phyloP scores from a whole-genome alignment of 1,284 basidiomycete species.

The Ustilago sp. region DNA sequence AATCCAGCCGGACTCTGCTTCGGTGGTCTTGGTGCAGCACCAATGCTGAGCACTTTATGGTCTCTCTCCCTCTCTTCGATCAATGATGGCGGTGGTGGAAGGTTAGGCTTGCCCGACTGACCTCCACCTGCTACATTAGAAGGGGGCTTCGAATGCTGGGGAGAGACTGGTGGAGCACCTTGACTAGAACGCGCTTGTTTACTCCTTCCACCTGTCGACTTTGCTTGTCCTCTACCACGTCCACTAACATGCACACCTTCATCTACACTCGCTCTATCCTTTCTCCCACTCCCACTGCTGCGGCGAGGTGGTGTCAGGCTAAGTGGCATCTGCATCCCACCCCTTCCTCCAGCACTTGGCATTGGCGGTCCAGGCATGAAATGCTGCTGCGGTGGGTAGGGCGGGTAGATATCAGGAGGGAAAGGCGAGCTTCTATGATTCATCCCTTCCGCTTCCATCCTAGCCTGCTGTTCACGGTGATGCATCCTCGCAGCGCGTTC shows the following conservation, averaged over 20 bases:
- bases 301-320: conserved; percentile 45
- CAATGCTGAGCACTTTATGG: conserved; percentile 23
- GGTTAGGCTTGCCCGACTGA: conserved; percentile 12
- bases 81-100: conserved; percentile 44
- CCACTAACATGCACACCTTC: conserved; percentile 23
- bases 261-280: conserved; percentile 28
- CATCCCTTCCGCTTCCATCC: conserved; percentile 39
- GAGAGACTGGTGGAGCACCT: conserved; percentile 11
- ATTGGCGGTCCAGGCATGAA: conserved; percentile 21
- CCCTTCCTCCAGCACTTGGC: conserved; percentile 5
- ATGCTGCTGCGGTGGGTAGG: conserved; percentile 44
- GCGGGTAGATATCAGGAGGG: conserved; percentile 44
- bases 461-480: conserved; percentile 48
- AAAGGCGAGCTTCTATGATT: conserved; percentile 44
- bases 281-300: conserved; percentile 19
- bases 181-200: conserved; percentile 35
- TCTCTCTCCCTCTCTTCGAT: conserved; percentile 17
- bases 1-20: neutral
- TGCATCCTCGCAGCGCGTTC: conserved; percentile 51
- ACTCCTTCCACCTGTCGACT: conserved; percentile 19
- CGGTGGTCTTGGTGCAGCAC: conserved; percentile 11
- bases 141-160: conserved; percentile 5
- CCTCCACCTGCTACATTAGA: neutral
- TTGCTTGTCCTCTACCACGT: conserved; percentile 27
- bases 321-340: conserved; percentile 22